These are phyloP conservation scores for Thermothelomyces thermophilus DNA, from an alignment of 2,329 filamentous ascomycete genomes.

Conservation along the genomic window DNA sequence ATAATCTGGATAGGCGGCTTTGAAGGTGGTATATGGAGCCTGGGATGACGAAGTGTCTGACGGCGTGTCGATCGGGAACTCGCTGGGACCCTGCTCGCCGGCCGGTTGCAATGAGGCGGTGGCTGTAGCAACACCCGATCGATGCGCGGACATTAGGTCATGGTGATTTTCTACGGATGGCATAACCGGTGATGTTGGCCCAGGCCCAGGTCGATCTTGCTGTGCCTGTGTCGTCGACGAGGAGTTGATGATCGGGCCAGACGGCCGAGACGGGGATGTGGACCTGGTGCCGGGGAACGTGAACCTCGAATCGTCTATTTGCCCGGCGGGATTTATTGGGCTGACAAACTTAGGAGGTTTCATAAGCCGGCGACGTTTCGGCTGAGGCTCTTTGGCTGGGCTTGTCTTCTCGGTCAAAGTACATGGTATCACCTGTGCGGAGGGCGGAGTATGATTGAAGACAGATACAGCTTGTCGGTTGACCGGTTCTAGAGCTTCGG, in stretches of 20 bases:
- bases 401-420: constrained; percentile 12
- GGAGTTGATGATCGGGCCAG: background rate
- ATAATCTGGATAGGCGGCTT: constrained; percentile 38
- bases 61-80: constrained; percentile 10
- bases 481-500: constrained; percentile 10
- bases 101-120: background rate
- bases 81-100: constrained; percentile 6
- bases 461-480: constrained; percentile 3
- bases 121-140: background rate
- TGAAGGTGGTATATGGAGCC: constrained; percentile 35
- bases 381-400: background rate
- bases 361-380: constrained; percentile 18
- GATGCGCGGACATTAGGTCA: background rate
- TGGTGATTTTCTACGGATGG: background rate
- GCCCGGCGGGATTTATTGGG: background rate
- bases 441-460: constrained; percentile 24
- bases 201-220: background rate
- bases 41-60: constrained; percentile 22
- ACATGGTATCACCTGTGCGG: constrained; percentile 26
- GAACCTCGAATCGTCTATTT: background rate
- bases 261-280: background rate
- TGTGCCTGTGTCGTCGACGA: background rate
- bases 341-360: constrained; percentile 1
- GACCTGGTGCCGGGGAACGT: background rate
- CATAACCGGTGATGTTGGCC: background rate